Evolutionary conservation across 2,329 filamentous ascomycete species (phyloP).

Genomic region (Metarhizium rileyi): DNA sequence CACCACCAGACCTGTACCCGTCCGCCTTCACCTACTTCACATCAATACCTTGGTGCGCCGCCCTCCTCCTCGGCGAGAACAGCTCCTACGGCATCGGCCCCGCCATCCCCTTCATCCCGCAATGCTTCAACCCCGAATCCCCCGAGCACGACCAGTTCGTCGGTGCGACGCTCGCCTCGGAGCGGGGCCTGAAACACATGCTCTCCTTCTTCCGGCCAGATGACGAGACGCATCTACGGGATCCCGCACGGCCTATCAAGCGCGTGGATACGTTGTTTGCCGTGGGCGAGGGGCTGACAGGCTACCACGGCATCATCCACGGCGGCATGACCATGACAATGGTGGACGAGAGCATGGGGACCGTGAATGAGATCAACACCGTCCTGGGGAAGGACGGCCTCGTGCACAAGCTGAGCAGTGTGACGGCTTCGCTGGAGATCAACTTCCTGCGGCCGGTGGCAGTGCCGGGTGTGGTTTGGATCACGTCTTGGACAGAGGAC

Average conservation of each 20-base stretch:
- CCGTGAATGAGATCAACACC: conserved; percentile 26
- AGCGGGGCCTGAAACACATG: conserved; percentile 21
- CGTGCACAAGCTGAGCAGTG: conserved; percentile 17
- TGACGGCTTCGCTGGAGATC: conserved; percentile 26
- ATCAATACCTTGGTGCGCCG: conserved; percentile 26
- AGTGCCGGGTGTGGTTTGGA: conserved; percentile 19
- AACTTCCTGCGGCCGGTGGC: conserved; percentile 23
- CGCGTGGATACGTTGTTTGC: conserved; percentile 21
- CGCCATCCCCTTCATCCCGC: conserved; percentile 24
- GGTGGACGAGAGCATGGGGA: conserved; percentile 27
- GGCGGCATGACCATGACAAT: conserved; percentile 26
- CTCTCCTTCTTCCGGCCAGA: conserved; percentile 23
- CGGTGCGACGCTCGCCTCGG: conserved; percentile 19
- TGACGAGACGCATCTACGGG: conserved; percentile 14
- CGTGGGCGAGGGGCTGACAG: conserved; percentile 23
- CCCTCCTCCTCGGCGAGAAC: conserved; percentile 14
- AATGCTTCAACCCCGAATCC: conserved; percentile 21
- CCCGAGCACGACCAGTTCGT: conserved; percentile 24
- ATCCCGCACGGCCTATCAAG: conserved; percentile 17
- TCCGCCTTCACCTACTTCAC: conserved; percentile 22
- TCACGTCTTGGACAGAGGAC: conserved; percentile 21
- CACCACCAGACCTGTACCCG: conserved; percentile 16
- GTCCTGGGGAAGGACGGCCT: conserved; percentile 21
- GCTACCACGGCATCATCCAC: conserved; percentile 24
- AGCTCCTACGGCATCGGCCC: conserved; percentile 8